A percentile compares a stretch with the other conserved stretches of the same genome.
These are phyloP conservation scores for Aspergillaceae sp. DNA, from an alignment of 2,329 filamentous ascomycete species.

Conservation along the genomic window DNA sequence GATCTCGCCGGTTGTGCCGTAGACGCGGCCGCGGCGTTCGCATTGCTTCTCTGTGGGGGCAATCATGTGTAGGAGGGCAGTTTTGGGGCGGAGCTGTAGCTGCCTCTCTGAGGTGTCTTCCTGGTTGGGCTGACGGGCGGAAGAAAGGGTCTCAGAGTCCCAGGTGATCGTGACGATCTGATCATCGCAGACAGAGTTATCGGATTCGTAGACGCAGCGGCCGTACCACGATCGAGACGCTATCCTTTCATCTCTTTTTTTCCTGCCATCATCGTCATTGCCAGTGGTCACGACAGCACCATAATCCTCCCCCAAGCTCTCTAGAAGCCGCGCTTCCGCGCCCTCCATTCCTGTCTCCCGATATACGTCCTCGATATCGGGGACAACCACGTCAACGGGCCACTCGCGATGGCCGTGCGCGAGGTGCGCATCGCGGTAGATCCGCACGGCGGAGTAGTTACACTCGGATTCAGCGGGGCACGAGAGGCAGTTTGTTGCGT, in stretches of 20 bases:
- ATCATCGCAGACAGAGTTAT: conserved; percentile 91
- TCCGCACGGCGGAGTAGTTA: conserved; percentile 74
- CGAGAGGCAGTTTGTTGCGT: conserved; percentile 75
- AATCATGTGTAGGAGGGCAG: conserved; percentile 87
- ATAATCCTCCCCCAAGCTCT: no score
- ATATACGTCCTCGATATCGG: conserved; percentile 76
- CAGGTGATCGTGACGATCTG: conserved; percentile 82
- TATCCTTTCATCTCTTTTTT: conserved; percentile 39
- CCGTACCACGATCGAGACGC: conserved; percentile 63
- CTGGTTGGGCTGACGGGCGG: no score
- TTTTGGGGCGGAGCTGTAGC: conserved; percentile 45
- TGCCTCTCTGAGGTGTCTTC: no score
- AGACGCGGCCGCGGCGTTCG: conserved; percentile 73
- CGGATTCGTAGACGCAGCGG: conserved; percentile 86
- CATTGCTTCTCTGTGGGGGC: conserved; percentile 83
- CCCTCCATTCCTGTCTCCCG: conserved; percentile 3
- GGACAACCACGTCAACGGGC: conserved; percentile 83
- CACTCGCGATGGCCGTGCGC: conserved; percentile 60
- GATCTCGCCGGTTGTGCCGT: conserved; percentile 79
- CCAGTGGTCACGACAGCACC: no score
- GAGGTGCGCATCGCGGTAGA: conserved; percentile 66
- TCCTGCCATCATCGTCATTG: no score
- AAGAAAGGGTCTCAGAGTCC: conserved; percentile 55
- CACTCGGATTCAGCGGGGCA: conserved; percentile 69
- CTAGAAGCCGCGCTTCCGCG: no score